A percentile compares a stretch with the other conserved stretches of the same genome.
Conservation (phyloP, 2,329 filamentous ascomycete species). For the Torrubiellomyces zombiae region DNA sequence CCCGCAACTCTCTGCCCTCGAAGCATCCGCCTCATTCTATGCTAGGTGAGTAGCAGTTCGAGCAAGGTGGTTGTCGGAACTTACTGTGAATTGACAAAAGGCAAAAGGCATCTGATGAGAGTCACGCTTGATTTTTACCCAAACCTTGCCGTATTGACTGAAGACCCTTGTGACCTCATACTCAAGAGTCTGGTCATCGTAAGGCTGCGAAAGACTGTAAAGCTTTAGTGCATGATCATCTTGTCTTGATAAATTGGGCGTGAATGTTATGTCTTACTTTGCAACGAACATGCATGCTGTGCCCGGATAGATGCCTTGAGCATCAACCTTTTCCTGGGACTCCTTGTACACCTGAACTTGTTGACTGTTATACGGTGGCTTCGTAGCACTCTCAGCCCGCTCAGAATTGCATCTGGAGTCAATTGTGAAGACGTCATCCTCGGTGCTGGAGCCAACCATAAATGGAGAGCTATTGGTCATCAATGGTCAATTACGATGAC, state of each 20-base stretch:
- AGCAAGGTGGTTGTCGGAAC: conserved; percentile 8
- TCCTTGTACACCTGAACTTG: conserved; percentile 3
- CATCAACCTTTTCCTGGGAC: conserved; percentile 18
- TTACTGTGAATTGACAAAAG: conserved; percentile 46
- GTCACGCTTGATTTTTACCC: conserved; percentile 47
- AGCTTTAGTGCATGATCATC: conserved; percentile 6
- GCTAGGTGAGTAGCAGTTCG: background rate
- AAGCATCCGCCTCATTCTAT: conserved; percentile 32
- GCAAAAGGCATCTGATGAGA: conserved; percentile 41
- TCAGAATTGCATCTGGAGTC: no score
- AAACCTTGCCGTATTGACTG: conserved; percentile 36
- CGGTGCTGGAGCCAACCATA: conserved; percentile 5
- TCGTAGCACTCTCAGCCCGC: conserved; percentile 1
- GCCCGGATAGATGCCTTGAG: conserved; percentile 34
- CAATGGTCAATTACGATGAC: no score
- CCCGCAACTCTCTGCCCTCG: conserved; percentile 27
- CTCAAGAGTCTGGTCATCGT: conserved; percentile 33
- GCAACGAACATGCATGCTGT: conserved; percentile 47
- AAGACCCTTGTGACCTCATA: conserved; percentile 36
- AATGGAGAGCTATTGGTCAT: conserved; percentile 4
- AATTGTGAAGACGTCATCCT: conserved; percentile 9
- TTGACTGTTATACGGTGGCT: background rate
- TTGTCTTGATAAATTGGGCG: no score
- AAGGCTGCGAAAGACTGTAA: conserved; percentile 31
- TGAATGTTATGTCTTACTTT: conserved; percentile 36